Evolutionary conservation across 2,329 filamentous ascomycete genomes (phyloP), one percentile per base, ranked within the genome.

Genomic region (Capronia epimyces): DNA sequence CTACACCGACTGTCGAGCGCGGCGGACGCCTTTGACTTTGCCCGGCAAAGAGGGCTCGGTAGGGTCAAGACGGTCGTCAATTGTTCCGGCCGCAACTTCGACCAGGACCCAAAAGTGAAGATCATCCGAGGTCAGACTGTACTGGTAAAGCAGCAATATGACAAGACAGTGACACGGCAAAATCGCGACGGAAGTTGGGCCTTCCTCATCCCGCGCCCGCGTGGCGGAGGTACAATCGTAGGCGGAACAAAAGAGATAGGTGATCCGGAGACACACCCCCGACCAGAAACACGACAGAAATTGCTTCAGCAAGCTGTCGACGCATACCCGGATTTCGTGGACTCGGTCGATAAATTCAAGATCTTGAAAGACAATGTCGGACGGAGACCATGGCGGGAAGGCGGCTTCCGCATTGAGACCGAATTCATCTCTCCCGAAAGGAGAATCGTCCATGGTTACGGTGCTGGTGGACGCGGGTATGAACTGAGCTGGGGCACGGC

Each of bases 161-260:
- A 67, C 2, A 67, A 67, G 46, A 75, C 66, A 0, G 70, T 86
- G 16, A 86, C 83, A 2, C 72, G 77, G 21, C 80, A 86, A 58
- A 78, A 80, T 60, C 71, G 72, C 0, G 81, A 85, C 62, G 82
- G 82, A 0, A 75, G 71, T 7, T 84, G 81, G 79, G 74, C 75
- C 0, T 84, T 85, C 56, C 75, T 75, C 40, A 78, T 86, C 4
- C 81, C 82, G 1, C 74, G 83, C 2, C 76, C 75, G 7, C 76
- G 81, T 21, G 71, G 78, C 27, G 82, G 82, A 2, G 82, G 82
- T 2, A 85, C 82, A 0, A 71, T 86, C 32, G 76, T 86, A 16
- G 83, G 82, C 3, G 82, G 82, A 0, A 86, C 81, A 8, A 84
- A 83, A 63, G 77, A 84, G 61, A 71, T 74, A 1, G 67, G 76